Evolutionary conservation across 106 monocot genomes (phyloP).

Genomic region (Dioscorea alata): DNA sequence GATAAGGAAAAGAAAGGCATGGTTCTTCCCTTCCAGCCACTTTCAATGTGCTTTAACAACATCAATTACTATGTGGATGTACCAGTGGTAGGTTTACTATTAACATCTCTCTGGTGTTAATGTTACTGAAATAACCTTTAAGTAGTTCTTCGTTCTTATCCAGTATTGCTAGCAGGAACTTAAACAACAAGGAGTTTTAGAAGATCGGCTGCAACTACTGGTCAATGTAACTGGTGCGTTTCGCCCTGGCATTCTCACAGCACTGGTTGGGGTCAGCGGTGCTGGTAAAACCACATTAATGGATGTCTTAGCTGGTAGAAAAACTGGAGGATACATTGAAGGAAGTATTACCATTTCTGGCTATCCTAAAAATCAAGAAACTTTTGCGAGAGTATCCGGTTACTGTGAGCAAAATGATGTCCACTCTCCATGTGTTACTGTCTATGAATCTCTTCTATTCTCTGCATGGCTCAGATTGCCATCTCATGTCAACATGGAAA

Average conservation of each 20-base stretch:
- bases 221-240: conserved; percentile 98
- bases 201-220: conserved; percentile 82
- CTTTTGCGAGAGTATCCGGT: conserved; percentile 93
- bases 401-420: conserved; percentile 99
- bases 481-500: conserved; percentile 56
- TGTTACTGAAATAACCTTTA: conserved; percentile 2
- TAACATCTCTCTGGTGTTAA: conserved; percentile 8
- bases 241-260: conserved; percentile 90
- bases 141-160: conserved; percentile 39
- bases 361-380: conserved; percentile 93
- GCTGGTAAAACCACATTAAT: conserved; percentile 99
- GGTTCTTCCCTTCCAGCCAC: conserved; percentile 98
- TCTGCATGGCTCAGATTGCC: conserved; percentile 93
- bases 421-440: conserved; percentile 97
- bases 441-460: conserved; percentile 82
- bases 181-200: conserved; percentile 74
- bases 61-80: conserved; percentile 96
- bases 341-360: conserved; percentile 88
- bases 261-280: conserved; percentile 96
- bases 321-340: conserved; percentile 92
- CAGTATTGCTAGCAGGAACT: conserved; percentile 69
- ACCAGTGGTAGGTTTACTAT: conserved; percentile 54
- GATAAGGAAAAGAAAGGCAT: conserved; percentile 79
- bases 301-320: conserved; percentile 99
- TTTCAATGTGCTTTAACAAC: conserved; percentile 90